Base-by-base conservation (phyloP, 345 rosid genomes). In the Citrus hindsii region DNA sequence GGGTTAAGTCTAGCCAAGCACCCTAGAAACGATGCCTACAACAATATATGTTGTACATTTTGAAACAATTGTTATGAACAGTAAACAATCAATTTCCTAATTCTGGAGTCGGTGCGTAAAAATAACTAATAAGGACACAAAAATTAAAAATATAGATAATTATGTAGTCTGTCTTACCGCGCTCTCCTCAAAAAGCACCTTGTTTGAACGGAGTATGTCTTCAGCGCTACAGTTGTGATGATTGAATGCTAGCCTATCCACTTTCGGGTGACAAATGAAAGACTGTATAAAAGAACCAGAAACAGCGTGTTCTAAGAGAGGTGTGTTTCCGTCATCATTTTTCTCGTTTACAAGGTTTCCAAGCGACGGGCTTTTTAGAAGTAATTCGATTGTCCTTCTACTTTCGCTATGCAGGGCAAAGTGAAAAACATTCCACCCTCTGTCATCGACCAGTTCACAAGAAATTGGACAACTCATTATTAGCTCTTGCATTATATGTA, bases 381-480 rank as follows among this genome's bases (percentile, higher is more conserved):
- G n/a, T 46, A 27, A 58, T 25, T 69, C 1, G 35, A 69, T 7
- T 48, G 59, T 32, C 12, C 48, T 12, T 14, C 1, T n/a, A 24
- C 7, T 67, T 67, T 2, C n/a, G 14, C 78, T 30, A 4, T 53
- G 14, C n/a, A 55, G 61, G 3, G 78, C 85, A 28, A 76, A 70
- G 38, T 63, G 67, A 2, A 63, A 63, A 7, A 63, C 37, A 63
- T 63, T 63, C 22, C 38, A 28, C 7, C 67, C 38, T 63, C 30
- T 63, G 22, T 16, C 6, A 30, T 63, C 67, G 14, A 63, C 67
- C 22, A 28, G 67, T 30, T 63, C 67, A 5, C 38, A 62, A 10
- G 79, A 76, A 33, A 46, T 66, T 2, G 79, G 83, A 25, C 76
- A 75, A 9, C 19, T 13, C 1, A 21, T 28, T 12, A 76, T 80